These are phyloP conservation scores for Euphorbia corollata DNA, from an alignment of 441 rosid genomes.

Conservation along the genomic window DNA sequence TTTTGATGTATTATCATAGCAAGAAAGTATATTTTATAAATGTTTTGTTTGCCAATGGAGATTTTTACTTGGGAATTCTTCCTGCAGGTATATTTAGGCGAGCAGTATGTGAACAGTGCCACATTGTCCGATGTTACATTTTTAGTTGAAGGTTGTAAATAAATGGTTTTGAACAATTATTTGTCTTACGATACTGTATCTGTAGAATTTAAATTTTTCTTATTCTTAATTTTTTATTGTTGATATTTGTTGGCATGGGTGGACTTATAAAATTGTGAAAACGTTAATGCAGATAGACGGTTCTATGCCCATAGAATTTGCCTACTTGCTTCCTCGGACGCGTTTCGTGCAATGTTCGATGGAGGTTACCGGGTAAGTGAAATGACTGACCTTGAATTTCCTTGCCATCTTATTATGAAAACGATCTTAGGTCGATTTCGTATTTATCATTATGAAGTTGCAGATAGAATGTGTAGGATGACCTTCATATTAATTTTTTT, in stretches of 20 bases:
- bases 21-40: not conserved
- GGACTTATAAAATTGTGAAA: constrained; percentile 12
- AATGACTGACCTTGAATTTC: not conserved
- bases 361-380: constrained; percentile 93
- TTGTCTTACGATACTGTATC: not conserved
- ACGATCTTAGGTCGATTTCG: not conserved
- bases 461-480: not conserved
- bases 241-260: constrained; percentile 14
- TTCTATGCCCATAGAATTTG: constrained; percentile 97
- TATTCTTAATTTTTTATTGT: not conserved
- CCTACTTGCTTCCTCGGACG: constrained; percentile 96
- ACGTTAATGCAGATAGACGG: constrained; percentile 57
- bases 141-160: constrained; percentile 83
- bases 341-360: constrained; percentile 99
- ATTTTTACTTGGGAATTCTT: constrained; percentile 12
- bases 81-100: constrained; percentile 87
- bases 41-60: not conserved
- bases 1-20: not conserved
- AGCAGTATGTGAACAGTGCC: constrained; percentile 82
- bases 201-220: not conserved
- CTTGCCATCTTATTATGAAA: not conserved
- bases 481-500: constrained; percentile 9
- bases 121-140: constrained; percentile 92
- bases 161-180: constrained; percentile 12
- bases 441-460: not conserved